Evolutionary conservation across 768 basidiomycete species (phyloP).

Genomic region (Termitomyces heimii): DNA sequence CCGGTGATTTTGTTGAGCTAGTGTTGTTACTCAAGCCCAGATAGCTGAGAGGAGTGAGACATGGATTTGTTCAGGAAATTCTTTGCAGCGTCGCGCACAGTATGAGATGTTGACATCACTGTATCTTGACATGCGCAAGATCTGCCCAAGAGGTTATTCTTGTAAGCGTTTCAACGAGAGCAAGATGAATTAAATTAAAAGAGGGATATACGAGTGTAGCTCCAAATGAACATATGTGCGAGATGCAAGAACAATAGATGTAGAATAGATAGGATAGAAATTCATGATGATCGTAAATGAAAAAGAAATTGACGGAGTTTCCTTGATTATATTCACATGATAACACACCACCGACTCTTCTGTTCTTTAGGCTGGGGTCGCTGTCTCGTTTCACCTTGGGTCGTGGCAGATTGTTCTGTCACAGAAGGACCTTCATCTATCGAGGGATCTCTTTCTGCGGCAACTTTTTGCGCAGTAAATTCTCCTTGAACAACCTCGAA

Average conservation of each 20-base stretch:
- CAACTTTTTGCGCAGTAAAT: slow-evolving; percentile 29
- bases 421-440: slow-evolving; percentile 16
- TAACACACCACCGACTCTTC: slow-evolving; percentile 32
- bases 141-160: no score
- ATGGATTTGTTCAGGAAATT: background rate
- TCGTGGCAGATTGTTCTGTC: slow-evolving; percentile 7
- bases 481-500: slow-evolving; percentile 46
- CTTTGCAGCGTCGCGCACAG: background rate
- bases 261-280: slow-evolving; percentile 6
- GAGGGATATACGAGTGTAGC: slow-evolving; percentile 1
- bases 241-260: slow-evolving; percentile 4
- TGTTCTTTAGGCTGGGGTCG: slow-evolving; percentile 18
- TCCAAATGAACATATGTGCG: slow-evolving; percentile 9
- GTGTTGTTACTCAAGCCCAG: slow-evolving; percentile 64
- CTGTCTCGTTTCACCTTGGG: slow-evolving; percentile 12
- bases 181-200: background rate
- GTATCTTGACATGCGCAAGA: background rate
- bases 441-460: slow-evolving; percentile 11
- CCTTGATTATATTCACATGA: slow-evolving; percentile 25
- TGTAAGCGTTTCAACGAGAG: background rate
- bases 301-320: background rate
- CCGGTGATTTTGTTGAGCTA: slow-evolving; percentile 8
- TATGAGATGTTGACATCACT: background rate
- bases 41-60: slow-evolving; percentile 62
- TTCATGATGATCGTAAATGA: slow-evolving; percentile 12